Conservation (phyloP, 1,284 basidiomycete species). For the Hemileia vastatrix region DNA sequence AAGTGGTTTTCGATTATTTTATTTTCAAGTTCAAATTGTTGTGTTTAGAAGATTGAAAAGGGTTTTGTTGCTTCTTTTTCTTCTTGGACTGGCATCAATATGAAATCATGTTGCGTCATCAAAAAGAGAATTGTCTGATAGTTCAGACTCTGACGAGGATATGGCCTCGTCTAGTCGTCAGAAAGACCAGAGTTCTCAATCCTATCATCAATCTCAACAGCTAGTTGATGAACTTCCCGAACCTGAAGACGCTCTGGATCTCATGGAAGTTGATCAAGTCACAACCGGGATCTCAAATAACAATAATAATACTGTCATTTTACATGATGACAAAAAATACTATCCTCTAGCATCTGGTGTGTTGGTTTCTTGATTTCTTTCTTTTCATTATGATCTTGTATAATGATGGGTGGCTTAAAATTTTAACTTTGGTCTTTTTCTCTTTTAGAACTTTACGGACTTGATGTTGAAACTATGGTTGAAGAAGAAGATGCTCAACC, state of each 20-base stretch:
- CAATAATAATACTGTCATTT: conserved; percentile 42
- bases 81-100: not conserved
- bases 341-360: conserved; percentile 36
- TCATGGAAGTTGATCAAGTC: conserved; percentile 23
- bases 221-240: conserved; percentile 10
- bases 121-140: conserved; percentile 19
- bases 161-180: conserved; percentile 1
- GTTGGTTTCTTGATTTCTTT: not conserved
- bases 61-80: not conserved
- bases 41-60: too few species aligned
- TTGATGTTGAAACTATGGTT: conserved; percentile 51
- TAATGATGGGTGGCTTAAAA: too few species aligned
- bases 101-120: not conserved
- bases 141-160: conserved; percentile 11
- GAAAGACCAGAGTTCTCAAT: too few species aligned
- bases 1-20: too few species aligned
- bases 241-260: conserved; percentile 13
- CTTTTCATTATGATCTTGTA: too few species aligned
- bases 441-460: conserved; percentile 39
- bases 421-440: not conserved
- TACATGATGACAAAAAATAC: conserved; percentile 46
- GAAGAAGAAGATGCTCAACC: conserved; percentile 98
- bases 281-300: too few species aligned
- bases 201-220: too few species aligned
- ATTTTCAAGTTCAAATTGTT: too few species aligned